Base-by-base conservation (phyloP, 305 asterid species). In the Fraxinus angustifolia region DNA sequence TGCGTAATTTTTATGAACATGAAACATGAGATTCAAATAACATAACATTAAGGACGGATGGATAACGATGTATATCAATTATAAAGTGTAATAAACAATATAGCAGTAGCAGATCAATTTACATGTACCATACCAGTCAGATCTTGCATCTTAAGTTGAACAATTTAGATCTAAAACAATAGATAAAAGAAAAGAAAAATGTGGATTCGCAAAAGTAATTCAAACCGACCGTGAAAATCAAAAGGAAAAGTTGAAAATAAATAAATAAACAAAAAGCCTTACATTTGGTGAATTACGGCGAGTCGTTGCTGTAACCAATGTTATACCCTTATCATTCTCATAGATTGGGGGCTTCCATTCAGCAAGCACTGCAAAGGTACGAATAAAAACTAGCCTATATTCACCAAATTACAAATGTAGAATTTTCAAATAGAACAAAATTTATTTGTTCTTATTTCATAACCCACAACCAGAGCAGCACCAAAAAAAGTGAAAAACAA, bases 261-360 rank as follows among this genome's bases (percentile, higher is more conserved):
- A 33, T 40, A 40, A 36, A 21, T 34, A 26, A 17, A 78, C 35
- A 45, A 23, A 78, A 38, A 36, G 74, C 50, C 93, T 88, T 87
- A 94, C 98, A 89, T 92, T 92, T 35, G 97, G 98, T 79, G 97
- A 93, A 85, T 94, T 94, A 34, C 97, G 95, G 67, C 96, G 94
- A 65, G 97, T 94, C 67, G 94, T 87, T 65, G 97, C 98, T 26
- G 97, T 92, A 89, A 92, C 94, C 89, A 94, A 84, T 73, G 77
- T 85, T 86, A 94, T 81, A 48, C 98, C 98, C 48, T 50, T 88
- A 53, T 88, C 85, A 82, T 93, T 92, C 82, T 92, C 95, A 83
- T 93, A 91, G 11, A 94, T 94, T 23, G 97, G 98, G 4, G 94
- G 95, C 87, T 94, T 94, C 98, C 98, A 92, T 88, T 94, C 98